Evolutionary conservation across 768 basidiomycete genomes (phyloP).

Genomic region (Polyporus arcularius): DNA sequence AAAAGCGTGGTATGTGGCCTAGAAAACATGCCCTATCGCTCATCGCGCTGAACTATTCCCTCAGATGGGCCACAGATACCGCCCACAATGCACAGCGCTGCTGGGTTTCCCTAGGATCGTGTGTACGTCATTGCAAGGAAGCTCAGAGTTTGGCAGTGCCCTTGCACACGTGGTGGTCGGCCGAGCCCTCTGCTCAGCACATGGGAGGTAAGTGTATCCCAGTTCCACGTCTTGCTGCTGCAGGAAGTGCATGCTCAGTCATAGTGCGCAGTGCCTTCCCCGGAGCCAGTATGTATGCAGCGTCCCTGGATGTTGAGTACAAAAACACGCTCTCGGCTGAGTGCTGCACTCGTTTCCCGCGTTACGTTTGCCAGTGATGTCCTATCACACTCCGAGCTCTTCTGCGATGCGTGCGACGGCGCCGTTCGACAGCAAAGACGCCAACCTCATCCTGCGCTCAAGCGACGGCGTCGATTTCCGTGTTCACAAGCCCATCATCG

Average conservation of each 20-base stretch:
- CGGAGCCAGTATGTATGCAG: background rate
- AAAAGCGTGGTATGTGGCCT: background rate
- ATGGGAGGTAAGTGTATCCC: background rate
- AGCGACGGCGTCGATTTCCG: constrained; percentile 14
- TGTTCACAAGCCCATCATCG: constrained; percentile 6
- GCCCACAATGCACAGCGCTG: background rate
- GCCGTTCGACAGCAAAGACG: constrained; percentile 9
- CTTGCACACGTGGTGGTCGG: background rate
- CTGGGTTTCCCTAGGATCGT: background rate
- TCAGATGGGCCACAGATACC: background rate
- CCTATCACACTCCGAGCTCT: background rate
- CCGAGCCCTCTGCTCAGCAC: background rate
- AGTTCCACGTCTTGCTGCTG: background rate
- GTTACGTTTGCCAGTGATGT: background rate
- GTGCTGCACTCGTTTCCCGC: background rate
- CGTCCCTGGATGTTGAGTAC: background rate
- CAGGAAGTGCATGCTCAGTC: background rate
- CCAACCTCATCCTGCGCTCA: constrained; percentile 10
- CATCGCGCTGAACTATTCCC: background rate
- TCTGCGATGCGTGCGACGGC: background rate
- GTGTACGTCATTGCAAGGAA: background rate
- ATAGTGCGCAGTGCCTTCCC: background rate
- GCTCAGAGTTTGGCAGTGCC: background rate
- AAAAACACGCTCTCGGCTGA: background rate
- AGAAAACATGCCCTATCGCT: background rate